These are phyloP conservation scores for Elaeis guineensis DNA, from an alignment of 176 grass and related monocot genomes.

Conservation along the genomic window DNA sequence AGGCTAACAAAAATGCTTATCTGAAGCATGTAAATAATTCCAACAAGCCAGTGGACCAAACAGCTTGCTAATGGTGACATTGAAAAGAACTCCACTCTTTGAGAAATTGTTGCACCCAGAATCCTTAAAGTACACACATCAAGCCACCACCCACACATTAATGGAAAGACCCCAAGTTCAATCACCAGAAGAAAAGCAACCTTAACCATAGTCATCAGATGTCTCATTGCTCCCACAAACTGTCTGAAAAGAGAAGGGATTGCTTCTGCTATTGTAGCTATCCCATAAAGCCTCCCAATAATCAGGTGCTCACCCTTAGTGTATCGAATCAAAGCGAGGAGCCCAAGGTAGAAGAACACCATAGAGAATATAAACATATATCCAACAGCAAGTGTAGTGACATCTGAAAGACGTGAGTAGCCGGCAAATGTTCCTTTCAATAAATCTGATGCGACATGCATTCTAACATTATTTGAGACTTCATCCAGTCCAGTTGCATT, in stretches of 20 bases:
- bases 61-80: constrained; percentile 82
- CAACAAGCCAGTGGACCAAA: constrained; percentile 94
- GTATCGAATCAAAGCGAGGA: constrained; percentile 85
- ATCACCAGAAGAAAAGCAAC: constrained; percentile 96
- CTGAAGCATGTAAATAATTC: constrained; percentile 98
- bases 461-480: constrained; percentile 37
- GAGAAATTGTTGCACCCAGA: constrained; percentile 75
- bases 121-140: constrained; percentile 98
- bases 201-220: constrained; percentile 96
- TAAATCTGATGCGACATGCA: constrained; percentile 22
- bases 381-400: constrained; percentile 86
- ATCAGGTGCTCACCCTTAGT: constrained; percentile 72
- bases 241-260: constrained; percentile 90
- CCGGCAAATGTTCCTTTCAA: constrained; percentile 46
- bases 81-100: constrained; percentile 92
- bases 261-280: constrained; percentile 66
- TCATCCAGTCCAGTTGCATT: constrained; percentile 56
- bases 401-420: constrained; percentile 83
- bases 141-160: constrained; percentile 99
- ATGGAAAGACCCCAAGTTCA: constrained; percentile 95
- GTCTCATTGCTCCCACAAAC: constrained; percentile 77
- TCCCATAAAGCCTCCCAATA: constrained; percentile 81
- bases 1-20: constrained; percentile 99
- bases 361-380: constrained; percentile 76
- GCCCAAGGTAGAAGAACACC: constrained; percentile 77